These are phyloP conservation scores for Dothiorella sarmentorum DNA, from an alignment of 2,329 filamentous ascomycete genomes.

Conservation along the genomic window DNA sequence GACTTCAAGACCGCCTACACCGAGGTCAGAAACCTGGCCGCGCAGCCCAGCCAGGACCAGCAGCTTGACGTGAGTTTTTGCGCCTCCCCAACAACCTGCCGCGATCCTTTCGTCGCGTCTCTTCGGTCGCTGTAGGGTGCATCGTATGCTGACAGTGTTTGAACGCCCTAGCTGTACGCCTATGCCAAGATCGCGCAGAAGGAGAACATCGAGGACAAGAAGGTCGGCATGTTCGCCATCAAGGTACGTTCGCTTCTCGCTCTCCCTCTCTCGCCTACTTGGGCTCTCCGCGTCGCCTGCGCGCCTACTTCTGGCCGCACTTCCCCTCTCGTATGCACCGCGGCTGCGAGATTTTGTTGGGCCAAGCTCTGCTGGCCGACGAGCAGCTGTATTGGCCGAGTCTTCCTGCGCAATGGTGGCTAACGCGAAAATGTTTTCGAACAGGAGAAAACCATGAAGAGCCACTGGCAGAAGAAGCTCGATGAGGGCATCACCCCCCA, in stretches of 20 bases:
- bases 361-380: too few relatives aligned
- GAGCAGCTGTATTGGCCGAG: not conserved
- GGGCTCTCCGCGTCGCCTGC: not conserved
- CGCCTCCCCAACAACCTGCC: not conserved
- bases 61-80: constrained; percentile 48
- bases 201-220: constrained; percentile 39
- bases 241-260: constrained; percentile 49
- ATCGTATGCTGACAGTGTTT: too few relatives aligned
- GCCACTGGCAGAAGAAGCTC: constrained; percentile 69
- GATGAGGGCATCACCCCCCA: constrained; percentile 61
- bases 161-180: constrained; percentile 46
- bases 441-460: constrained; percentile 76
- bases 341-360: too few relatives aligned
- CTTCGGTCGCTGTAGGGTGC: too few relatives aligned
- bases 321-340: not conserved
- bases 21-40: constrained; percentile 31
- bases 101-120: too few relatives aligned
- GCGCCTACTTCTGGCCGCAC: not conserved
- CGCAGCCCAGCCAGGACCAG: constrained; percentile 32
- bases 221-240: constrained; percentile 68
- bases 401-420: not conserved
- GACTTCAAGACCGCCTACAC: constrained; percentile 33
- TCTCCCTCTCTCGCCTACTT: not conserved
- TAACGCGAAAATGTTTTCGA: not conserved
- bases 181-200: constrained; percentile 44